These are phyloP conservation scores for Zygosaccharomyces pseudorouxii DNA, from an alignment of 805 yeast genomes.

Conservation along the genomic window DNA sequence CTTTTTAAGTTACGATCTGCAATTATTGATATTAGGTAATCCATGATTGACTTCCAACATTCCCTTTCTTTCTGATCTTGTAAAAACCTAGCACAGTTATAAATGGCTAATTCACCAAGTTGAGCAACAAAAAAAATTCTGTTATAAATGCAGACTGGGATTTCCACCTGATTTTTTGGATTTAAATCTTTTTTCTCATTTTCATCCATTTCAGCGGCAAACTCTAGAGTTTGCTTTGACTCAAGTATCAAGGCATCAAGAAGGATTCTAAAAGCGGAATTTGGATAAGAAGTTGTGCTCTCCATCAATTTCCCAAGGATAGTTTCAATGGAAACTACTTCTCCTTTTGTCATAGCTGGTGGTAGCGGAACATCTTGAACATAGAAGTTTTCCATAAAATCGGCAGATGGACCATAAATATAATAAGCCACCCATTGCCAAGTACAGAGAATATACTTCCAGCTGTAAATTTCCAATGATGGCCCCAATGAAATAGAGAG, in stretches of 20 bases:
- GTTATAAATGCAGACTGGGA: constrained; percentile 47
- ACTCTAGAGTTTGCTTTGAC: constrained; percentile 30
- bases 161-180: constrained; percentile 3
- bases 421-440: constrained; percentile 77
- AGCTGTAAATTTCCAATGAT: constrained; percentile 51
- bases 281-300: constrained; percentile 53
- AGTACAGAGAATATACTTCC: constrained; percentile 60
- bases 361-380: constrained; percentile 41
- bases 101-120: constrained; percentile 47
- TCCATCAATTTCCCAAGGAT: constrained; percentile 60
- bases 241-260: constrained; percentile 44
- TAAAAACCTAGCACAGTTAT: constrained; percentile 50
- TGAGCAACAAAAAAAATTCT: constrained; percentile 50
- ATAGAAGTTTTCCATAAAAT: constrained; percentile 33
- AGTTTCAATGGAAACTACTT: constrained; percentile 47
- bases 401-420: constrained; percentile 54
- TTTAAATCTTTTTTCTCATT: neutral
- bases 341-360: constrained; percentile 42
- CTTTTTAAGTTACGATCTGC: constrained; percentile 39
- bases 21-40: constrained; percentile 44
- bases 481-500: constrained; percentile 81
- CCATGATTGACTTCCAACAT: constrained; percentile 47
- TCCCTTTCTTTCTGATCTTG: constrained; percentile 30
- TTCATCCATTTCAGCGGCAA: neutral
- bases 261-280: constrained; percentile 46